Percentiles rank a stretch among this genome's conserved stretches.
Evolutionary conservation across 2,329 filamentous ascomycete genomes (phyloP).

Genomic region (Cercospora beticola): DNA sequence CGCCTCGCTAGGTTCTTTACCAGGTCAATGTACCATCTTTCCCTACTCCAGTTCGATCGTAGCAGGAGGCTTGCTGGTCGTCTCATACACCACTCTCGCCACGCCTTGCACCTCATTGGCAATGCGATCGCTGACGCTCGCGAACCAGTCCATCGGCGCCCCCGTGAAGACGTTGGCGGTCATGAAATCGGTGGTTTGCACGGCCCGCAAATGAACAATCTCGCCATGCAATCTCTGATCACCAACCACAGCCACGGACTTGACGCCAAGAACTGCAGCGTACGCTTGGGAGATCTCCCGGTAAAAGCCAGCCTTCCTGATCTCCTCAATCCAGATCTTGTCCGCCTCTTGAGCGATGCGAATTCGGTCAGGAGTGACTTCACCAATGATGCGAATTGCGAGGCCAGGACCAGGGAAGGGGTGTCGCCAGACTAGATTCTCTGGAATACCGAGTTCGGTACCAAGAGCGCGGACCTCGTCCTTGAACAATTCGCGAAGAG

Average conservation of each 20-base stretch:
- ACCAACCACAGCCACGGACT: constrained; percentile 67
- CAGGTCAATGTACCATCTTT: background rate
- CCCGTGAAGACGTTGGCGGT: constrained; percentile 70
- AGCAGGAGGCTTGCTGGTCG: constrained; percentile 66
- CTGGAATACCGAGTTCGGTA: constrained; percentile 66
- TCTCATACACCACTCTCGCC: constrained; percentile 68
- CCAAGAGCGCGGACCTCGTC: constrained; percentile 75
- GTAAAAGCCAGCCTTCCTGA: constrained; percentile 70
- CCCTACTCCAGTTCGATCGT: constrained; percentile 73
- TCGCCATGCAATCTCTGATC: constrained; percentile 68
- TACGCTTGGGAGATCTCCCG: constrained; percentile 69
- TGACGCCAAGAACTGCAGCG: constrained; percentile 65
- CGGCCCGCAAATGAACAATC: constrained; percentile 61
- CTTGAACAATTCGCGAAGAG: constrained; percentile 77
- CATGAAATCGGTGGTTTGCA: constrained; percentile 70
- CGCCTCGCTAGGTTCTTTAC: background rate
- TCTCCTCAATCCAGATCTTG: constrained; percentile 74
- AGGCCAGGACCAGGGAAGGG: constrained; percentile 76
- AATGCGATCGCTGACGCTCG: constrained; percentile 65
- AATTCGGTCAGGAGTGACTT: constrained; percentile 76
- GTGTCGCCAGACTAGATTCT: constrained; percentile 75
- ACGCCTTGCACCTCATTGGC: constrained; percentile 75
- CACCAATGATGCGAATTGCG: constrained; percentile 77
- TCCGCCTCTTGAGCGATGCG: constrained; percentile 77
- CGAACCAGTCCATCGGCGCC: constrained; percentile 60